These are phyloP conservation scores for Mycena sp. DNA, from an alignment of 1,284 basidiomycete genomes.

Conservation along the genomic window DNA sequence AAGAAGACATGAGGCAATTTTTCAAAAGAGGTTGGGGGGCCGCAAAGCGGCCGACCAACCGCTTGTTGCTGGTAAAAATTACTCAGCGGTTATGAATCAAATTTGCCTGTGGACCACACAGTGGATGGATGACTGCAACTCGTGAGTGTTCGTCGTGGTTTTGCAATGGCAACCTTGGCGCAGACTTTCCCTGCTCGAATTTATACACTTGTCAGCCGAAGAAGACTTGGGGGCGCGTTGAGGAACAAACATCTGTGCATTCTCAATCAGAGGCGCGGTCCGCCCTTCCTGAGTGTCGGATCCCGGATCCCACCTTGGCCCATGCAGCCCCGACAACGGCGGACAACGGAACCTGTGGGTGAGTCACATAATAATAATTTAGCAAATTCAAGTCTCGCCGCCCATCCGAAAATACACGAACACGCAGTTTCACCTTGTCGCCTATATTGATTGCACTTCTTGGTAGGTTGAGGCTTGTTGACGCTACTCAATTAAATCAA, in stretches of 20 bases:
- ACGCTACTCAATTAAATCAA: too few species aligned
- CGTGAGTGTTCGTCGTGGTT: background rate
- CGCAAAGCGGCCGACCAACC: too few species aligned
- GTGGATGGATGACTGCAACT: background rate
- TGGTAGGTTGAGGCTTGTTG: constrained; percentile 1
- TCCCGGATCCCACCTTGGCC: background rate
- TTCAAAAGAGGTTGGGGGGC: too few species aligned
- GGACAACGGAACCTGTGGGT: background rate
- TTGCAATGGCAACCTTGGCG: background rate
- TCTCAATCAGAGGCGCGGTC: background rate
- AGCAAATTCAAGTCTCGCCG: background rate
- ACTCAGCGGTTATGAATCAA: too few species aligned
- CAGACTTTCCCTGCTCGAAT: background rate
- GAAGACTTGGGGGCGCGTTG: background rate
- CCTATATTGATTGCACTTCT: constrained; percentile 1
- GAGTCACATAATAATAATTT: background rate
- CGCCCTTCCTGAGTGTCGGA: background rate
- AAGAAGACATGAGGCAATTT: too few species aligned
- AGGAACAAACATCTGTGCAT: background rate
- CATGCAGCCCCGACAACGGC: background rate
- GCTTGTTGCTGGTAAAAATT: too few species aligned
- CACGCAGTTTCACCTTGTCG: background rate
- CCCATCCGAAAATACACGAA: constrained; percentile 4
- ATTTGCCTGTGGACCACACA: background rate
- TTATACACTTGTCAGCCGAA: background rate